A percentile compares a stretch with the other conserved stretches of the same genome.
These are phyloP conservation scores for Galerina sulciceps DNA, from an alignment of 768 basidiomycete genomes.

Conservation along the genomic window DNA sequence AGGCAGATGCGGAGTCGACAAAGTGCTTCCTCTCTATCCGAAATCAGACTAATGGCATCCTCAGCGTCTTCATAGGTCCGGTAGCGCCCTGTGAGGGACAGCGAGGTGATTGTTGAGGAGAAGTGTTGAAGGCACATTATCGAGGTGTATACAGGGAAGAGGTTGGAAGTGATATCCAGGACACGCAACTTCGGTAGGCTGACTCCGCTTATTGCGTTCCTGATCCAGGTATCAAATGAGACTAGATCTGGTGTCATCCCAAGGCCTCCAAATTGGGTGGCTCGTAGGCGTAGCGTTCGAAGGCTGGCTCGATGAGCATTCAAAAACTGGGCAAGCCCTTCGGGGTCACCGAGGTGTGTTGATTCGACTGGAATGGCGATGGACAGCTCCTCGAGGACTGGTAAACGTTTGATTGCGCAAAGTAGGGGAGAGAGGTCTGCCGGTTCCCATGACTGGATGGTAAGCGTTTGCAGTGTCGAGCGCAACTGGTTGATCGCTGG, in stretches of 20 bases:
- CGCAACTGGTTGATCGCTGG: slow-evolving; percentile 41
- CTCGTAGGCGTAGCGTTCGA: slow-evolving; percentile 42
- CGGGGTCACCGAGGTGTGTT: slow-evolving; percentile 46
- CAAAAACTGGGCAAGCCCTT: slow-evolving; percentile 40
- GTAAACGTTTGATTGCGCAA: slow-evolving; percentile 33
- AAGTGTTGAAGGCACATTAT: slow-evolving; percentile 37
- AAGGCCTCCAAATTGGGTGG: slow-evolving; percentile 43
- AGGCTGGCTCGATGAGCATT: slow-evolving; percentile 38
- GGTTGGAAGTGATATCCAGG: slow-evolving; percentile 39
- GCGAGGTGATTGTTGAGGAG: slow-evolving; percentile 33
- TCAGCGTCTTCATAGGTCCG: slow-evolving; percentile 40
- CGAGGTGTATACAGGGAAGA: slow-evolving; percentile 41
- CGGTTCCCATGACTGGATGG: slow-evolving; percentile 47
- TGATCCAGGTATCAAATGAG: slow-evolving; percentile 43
- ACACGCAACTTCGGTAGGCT: slow-evolving; percentile 29
- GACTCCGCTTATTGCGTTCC: slow-evolving; percentile 30
- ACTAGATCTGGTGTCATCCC: slow-evolving; percentile 32
- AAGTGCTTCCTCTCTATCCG: slow-evolving; percentile 25
- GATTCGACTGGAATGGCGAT: slow-evolving; percentile 44
- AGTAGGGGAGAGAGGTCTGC: slow-evolving; percentile 49
- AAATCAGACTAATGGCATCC: slow-evolving; percentile 29
- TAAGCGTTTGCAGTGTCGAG: slow-evolving; percentile 39
- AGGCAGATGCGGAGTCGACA: slow-evolving; percentile 41
- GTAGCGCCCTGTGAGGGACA: slow-evolving; percentile 44
- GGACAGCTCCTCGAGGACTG: slow-evolving; percentile 37